These are phyloP conservation scores for Nemania sp. DNA, from an alignment of 2,329 filamentous ascomycete genomes.

Conservation along the genomic window DNA sequence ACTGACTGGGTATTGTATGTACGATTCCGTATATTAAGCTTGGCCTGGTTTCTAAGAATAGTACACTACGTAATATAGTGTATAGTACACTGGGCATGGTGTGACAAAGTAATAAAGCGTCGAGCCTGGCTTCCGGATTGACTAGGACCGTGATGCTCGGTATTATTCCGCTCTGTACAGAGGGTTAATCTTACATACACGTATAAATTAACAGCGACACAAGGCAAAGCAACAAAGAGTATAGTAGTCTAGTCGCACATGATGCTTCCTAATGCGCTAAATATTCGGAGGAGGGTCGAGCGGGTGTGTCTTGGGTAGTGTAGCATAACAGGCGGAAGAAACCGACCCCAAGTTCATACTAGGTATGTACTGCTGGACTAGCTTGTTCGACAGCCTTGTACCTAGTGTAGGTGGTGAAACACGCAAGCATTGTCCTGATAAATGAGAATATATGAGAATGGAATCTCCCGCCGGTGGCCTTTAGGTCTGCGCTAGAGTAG, in stretches of 20 bases:
- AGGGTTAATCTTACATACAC: neutral
- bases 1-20: neutral
- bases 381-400: constrained; percentile 27
- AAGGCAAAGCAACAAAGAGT: neutral
- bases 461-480: neutral
- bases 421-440: constrained; percentile 24
- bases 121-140: constrained; percentile 35
- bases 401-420: constrained; percentile 30
- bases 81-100: neutral
- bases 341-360: constrained; percentile 31
- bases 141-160: constrained; percentile 30
- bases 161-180: constrained; percentile 27
- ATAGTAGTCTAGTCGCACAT: constrained; percentile 2
- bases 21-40: constrained; percentile 8
- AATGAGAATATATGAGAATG: constrained; percentile 16
- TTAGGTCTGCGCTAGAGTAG: constrained; percentile 8
- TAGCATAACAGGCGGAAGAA: constrained; percentile 25
- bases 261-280: constrained; percentile 2
- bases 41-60: constrained; percentile 8
- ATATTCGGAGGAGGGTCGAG: neutral
- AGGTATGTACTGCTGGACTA: too few species aligned
- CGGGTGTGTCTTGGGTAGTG: constrained; percentile 13
- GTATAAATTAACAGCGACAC: constrained; percentile 4
- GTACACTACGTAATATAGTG: neutral
- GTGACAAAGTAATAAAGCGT: constrained; percentile 17